phyloP scores from a whole-genome alignment of 768 basidiomycete genomes.

The Tricholoma furcatifolium region DNA sequence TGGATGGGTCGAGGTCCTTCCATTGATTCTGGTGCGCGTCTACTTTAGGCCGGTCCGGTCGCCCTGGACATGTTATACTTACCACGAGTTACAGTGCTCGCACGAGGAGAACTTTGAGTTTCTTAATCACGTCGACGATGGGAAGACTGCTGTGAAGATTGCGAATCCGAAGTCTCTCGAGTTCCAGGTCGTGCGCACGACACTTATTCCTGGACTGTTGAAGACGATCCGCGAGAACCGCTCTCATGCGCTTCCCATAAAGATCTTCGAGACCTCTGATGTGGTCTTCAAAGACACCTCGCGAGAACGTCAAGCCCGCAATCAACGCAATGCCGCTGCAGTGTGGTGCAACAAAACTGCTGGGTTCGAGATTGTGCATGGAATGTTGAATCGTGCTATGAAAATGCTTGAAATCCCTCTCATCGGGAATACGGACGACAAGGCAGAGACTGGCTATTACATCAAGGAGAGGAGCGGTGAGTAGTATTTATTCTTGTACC shows the following conservation, averaged over 20 bases:
- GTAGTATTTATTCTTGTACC: slow-evolving; percentile 23
- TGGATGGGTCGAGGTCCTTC: slow-evolving; percentile 94
- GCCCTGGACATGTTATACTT: not conserved
- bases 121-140: slow-evolving; percentile 85
- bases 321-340: slow-evolving; percentile 84
- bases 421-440: slow-evolving; percentile 55
- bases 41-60: not conserved
- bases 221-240: slow-evolving; percentile 98
- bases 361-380: slow-evolving; percentile 96
- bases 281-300: slow-evolving; percentile 83
- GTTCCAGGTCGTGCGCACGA: slow-evolving; percentile 97
- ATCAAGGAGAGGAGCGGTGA: slow-evolving; percentile 82
- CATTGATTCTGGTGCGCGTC: slow-evolving; percentile 80
- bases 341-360: slow-evolving; percentile 97
- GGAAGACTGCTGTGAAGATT: slow-evolving; percentile 80
- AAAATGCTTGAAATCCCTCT: slow-evolving; percentile 91
- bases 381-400: slow-evolving; percentile 93
- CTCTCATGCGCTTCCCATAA: slow-evolving; percentile 88
- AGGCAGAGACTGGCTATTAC: slow-evolving; percentile 81
- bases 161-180: slow-evolving; percentile 98
- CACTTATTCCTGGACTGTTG: slow-evolving; percentile 91
- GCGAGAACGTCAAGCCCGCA: slow-evolving; percentile 82
- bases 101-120: slow-evolving; percentile 98
- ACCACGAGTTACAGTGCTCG: slow-evolving; percentile 66
- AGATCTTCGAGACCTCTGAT: slow-evolving; percentile 92